phyloP scores from a whole-genome alignment of 441 rosid genomes.

The Gossypium schwendimanii region DNA sequence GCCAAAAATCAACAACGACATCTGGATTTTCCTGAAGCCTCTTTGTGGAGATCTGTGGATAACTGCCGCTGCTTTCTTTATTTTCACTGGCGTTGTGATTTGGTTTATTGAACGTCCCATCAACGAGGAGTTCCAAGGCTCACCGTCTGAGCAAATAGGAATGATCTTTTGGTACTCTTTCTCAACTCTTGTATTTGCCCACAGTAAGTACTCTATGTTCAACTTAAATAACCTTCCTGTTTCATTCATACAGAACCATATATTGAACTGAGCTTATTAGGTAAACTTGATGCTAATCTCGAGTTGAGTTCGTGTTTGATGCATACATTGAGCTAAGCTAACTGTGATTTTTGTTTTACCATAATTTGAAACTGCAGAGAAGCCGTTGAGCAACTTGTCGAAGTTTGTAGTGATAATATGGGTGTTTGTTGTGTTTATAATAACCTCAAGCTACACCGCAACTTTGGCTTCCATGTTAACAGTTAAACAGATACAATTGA shows the following conservation, averaged over 20 bases:
- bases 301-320: neutral
- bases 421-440: slow-evolving; percentile 38
- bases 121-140: slow-evolving; percentile 34
- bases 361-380: slow-evolving; percentile 20
- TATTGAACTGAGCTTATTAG: too few relatives aligned
- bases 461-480: slow-evolving; percentile 42
- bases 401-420: slow-evolving; percentile 38
- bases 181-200: slow-evolving; percentile 36
- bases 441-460: slow-evolving; percentile 39
- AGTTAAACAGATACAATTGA: slow-evolving; percentile 19
- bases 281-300: too few relatives aligned
- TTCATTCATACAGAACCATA: neutral
- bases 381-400: slow-evolving; percentile 33
- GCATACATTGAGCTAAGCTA: neutral
- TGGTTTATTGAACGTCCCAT: slow-evolving; percentile 38
- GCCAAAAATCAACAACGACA: slow-evolving; percentile 20
- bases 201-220: slow-evolving; percentile 24
- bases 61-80: slow-evolving; percentile 21
- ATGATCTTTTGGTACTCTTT: slow-evolving; percentile 38
- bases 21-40: slow-evolving; percentile 48
- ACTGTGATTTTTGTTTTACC: neutral
- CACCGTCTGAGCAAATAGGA: slow-evolving; percentile 32
- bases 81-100: slow-evolving; percentile 31
- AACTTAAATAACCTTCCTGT: neutral
- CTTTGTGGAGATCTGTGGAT: slow-evolving; percentile 41